Conservation (phyloP, 2,329 filamentous ascomycete genomes). For the Epichloe brachyelytri region DNA sequence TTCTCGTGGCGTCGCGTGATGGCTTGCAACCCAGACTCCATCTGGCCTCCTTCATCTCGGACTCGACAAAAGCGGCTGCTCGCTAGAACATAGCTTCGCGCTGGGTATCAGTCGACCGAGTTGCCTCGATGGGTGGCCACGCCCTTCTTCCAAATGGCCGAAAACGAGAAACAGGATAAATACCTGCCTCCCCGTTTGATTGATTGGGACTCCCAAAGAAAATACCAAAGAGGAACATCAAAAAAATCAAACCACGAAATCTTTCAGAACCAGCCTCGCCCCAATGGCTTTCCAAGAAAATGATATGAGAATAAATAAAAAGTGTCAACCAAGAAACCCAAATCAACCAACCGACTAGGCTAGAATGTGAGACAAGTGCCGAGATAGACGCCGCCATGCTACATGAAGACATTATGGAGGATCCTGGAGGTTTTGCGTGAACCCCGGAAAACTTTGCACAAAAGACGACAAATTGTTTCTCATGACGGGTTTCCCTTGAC, state of each 20-base stretch:
- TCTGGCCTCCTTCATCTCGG: conserved; percentile 1
- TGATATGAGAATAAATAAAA: conserved; percentile 9
- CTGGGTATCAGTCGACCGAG: conserved; percentile 10
- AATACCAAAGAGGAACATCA: conserved; percentile 5
- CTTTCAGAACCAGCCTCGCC: neutral
- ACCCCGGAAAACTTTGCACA: neutral
- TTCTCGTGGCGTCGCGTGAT: neutral
- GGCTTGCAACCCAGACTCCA: neutral
- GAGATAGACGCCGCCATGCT: conserved; percentile 24
- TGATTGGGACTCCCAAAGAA: neutral
- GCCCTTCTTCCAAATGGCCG: neutral
- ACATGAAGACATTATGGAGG: conserved; percentile 20
- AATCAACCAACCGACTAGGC: neutral
- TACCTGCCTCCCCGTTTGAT: conserved; percentile 4
- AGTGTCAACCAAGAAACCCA: conserved; percentile 4
- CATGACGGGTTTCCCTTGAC: conserved; percentile 33
- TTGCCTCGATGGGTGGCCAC: neutral
- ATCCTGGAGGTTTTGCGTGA: conserved; percentile 10
- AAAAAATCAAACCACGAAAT: neutral
- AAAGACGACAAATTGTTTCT: conserved; percentile 3
- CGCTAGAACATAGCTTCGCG: neutral
- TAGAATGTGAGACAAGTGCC: conserved; percentile 10
- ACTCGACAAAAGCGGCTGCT: conserved; percentile 2
- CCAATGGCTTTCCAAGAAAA: conserved; percentile 7
- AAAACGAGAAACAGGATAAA: neutral